phyloP scores from a whole-genome alignment of 2,329 filamentous ascomycete genomes.

The Dactylellina drechsleri region DNA sequence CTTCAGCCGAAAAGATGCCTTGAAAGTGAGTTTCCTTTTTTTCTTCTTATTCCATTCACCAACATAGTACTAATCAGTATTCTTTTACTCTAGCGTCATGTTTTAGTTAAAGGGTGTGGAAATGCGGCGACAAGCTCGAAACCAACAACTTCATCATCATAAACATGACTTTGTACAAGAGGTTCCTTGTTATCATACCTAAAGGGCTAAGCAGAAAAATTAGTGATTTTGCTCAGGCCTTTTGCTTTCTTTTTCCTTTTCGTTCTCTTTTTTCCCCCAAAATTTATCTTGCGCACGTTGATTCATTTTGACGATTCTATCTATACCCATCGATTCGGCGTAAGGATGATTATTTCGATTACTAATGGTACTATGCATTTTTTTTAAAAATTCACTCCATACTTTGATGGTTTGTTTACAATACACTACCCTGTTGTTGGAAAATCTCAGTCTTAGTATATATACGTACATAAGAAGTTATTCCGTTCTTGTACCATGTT shows the following conservation, averaged over 20 bases:
- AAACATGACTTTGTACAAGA: conserved; percentile 4
- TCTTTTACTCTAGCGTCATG: conserved; percentile 66
- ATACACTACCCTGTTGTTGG: too few species aligned
- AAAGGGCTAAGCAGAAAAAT: not conserved
- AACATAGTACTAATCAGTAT: conserved; percentile 26
- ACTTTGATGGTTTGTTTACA: too few species aligned
- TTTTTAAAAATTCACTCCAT: too few species aligned
- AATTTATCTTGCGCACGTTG: not conserved
- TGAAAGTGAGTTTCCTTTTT: conserved; percentile 77
- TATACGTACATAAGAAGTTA: too few species aligned
- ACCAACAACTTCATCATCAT: conserved; percentile 58
- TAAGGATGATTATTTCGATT: not conserved
- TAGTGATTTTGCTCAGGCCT: too few species aligned
- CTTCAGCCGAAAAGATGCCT: conserved; percentile 93
- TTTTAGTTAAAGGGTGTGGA: conserved; percentile 73
- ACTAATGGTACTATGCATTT: not conserved
- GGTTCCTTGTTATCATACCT: not conserved
- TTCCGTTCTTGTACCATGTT: too few species aligned
- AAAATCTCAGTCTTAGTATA: too few species aligned
- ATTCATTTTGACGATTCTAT: not conserved
- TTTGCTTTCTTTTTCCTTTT: too few species aligned
- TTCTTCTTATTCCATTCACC: not conserved
- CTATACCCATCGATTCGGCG: conserved; percentile 15
- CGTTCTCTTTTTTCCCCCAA: conserved; percentile 1
- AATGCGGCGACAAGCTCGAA: conserved; percentile 57